These are phyloP conservation scores for Chrysoporthe deuterocubensis DNA, from an alignment of 2,329 filamentous ascomycete species.

Conservation along the genomic window DNA sequence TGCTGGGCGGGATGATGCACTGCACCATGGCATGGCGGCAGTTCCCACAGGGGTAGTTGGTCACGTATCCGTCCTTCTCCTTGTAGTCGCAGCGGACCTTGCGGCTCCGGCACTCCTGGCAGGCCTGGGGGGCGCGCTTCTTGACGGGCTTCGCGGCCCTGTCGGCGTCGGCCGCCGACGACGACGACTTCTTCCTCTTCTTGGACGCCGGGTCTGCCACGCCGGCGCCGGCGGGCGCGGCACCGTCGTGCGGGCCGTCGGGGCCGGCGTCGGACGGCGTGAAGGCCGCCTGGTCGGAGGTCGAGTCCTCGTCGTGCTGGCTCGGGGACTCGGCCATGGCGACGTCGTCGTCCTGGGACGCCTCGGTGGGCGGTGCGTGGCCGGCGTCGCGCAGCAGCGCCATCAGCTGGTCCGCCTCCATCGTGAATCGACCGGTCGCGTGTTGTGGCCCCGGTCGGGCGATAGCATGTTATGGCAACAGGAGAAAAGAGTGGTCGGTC, in stretches of 20 bases:
- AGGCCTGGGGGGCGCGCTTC: constrained; percentile 85
- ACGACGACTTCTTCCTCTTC: constrained; percentile 39
- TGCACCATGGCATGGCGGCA: constrained; percentile 81
- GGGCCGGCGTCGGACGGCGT: constrained; percentile 4
- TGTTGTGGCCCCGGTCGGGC: not conserved
- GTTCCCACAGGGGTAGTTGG: constrained; percentile 74
- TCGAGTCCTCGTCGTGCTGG: constrained; percentile 11
- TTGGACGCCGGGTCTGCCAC: not conserved
- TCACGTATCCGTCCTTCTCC: constrained; percentile 59
- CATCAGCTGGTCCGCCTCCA: constrained; percentile 9
- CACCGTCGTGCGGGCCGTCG: not conserved
- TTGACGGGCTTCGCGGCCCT: constrained; percentile 47
- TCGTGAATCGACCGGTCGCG: constrained; percentile 1
- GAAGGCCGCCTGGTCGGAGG: constrained; percentile 14
- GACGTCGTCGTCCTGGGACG: constrained; percentile 12
- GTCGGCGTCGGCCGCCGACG: constrained; percentile 36
- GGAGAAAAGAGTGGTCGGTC: not conserved
- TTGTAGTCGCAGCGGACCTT: constrained; percentile 96
- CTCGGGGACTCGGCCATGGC: constrained; percentile 15
- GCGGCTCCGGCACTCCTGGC: constrained; percentile 83
- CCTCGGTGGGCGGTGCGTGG: not conserved
- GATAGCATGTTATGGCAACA: not conserved
- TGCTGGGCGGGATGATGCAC: constrained; percentile 79
- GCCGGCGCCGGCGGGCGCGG: not conserved
- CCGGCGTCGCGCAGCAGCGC: constrained; percentile 3